phyloP scores from a whole-genome alignment of 139 green algal genomes.

The Auxenochlorella pyrenoidosa region DNA sequence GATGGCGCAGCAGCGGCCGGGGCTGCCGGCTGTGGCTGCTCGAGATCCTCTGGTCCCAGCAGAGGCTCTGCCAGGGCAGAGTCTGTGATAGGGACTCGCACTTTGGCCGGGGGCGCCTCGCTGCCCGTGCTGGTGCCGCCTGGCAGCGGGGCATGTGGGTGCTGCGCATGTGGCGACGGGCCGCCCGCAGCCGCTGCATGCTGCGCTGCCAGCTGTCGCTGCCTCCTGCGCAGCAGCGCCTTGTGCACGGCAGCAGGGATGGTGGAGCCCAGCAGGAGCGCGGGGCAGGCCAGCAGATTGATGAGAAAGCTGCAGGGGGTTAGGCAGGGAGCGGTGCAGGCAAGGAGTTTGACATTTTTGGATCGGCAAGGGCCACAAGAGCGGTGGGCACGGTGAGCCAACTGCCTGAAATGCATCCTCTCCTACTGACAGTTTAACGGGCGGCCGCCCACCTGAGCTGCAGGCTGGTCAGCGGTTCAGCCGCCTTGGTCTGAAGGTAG shows the following conservation, averaged over 20 bases:
- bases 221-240: background rate
- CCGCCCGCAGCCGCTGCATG: background rate
- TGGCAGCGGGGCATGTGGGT: background rate
- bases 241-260: background rate
- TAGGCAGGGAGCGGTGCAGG: too few relatives aligned
- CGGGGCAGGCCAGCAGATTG: constrained; percentile 16
- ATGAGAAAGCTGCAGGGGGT: constrained; percentile 15
- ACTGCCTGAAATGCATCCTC: too few relatives aligned
- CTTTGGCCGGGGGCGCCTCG: background rate
- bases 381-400: too few relatives aligned
- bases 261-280: constrained; percentile 10
- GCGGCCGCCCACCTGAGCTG: constrained; percentile 22
- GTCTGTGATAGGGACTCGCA: background rate
- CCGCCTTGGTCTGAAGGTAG: constrained; percentile 22
- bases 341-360: too few relatives aligned
- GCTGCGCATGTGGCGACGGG: background rate
- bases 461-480: constrained; percentile 21
- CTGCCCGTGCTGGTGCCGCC: background rate
- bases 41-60: background rate
- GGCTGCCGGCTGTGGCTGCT: background rate
- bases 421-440: background rate
- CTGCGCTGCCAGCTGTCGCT: background rate
- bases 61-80: constrained; percentile 4
- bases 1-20: background rate
- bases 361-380: too few relatives aligned